Conservation (phyloP, 306 rosid species). For the Gastrolobium villosum region DNA sequence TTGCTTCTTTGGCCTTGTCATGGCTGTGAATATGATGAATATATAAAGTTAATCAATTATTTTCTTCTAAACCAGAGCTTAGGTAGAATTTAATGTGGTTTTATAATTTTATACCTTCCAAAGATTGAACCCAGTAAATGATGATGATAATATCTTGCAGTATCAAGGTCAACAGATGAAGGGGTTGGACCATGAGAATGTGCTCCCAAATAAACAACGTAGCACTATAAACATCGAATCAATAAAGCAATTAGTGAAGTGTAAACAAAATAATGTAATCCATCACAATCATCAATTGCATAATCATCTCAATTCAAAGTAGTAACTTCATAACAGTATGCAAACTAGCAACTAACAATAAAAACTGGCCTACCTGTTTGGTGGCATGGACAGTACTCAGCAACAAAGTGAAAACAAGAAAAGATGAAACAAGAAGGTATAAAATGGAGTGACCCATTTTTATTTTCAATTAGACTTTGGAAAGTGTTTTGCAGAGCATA, state of each 20-base stretch:
- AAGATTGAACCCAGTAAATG: slow-evolving; percentile 45
- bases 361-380: slow-evolving; percentile 41
- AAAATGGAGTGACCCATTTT: slow-evolving; percentile 37
- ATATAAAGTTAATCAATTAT: not conserved
- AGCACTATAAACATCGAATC: slow-evolving; percentile 39
- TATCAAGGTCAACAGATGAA: slow-evolving; percentile 48
- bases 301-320: not conserved
- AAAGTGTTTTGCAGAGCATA: not conserved
- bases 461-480: not conserved
- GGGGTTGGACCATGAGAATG: slow-evolving; percentile 58
- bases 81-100: not conserved
- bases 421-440: slow-evolving; percentile 26
- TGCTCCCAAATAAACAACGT: slow-evolving; percentile 54
- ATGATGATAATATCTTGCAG: slow-evolving; percentile 51
- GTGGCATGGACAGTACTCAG: slow-evolving; percentile 39
- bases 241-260: not conserved
- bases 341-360: not conserved
- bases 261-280: not conserved
- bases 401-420: slow-evolving; percentile 31
- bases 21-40: slow-evolving; percentile 42
- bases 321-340: not conserved
- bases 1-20: slow-evolving; percentile 55
- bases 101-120: slow-evolving; percentile 49
- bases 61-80: not conserved
- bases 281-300: not conserved